A percentile compares a stretch with the other conserved stretches of the same genome.
Evolutionary conservation across 164 flowering plant species (phyloP).

Genomic region (Taxillus chinensis): DNA sequence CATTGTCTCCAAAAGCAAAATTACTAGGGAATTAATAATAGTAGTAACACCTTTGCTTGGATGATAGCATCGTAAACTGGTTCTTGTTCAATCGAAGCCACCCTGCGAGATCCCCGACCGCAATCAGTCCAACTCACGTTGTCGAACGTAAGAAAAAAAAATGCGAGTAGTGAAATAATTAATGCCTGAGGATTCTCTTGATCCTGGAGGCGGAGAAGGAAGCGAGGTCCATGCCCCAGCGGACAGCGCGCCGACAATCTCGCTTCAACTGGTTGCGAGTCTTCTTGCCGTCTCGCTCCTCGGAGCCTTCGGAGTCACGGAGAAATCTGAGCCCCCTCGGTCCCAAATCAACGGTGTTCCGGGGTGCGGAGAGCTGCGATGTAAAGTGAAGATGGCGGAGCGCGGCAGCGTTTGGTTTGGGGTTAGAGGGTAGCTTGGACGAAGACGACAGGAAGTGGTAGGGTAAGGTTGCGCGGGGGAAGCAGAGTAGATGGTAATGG

Average conservation of each 20-base stretch:
- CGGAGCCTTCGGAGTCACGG: slow-evolving; percentile 24
- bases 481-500: slow-evolving; percentile 18
- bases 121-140: background rate
- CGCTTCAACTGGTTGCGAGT: slow-evolving; percentile 82
- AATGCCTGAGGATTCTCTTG: slow-evolving; percentile 62
- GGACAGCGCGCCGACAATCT: slow-evolving; percentile 69
- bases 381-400: slow-evolving; percentile 8
- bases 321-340: slow-evolving; percentile 28
- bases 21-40: background rate
- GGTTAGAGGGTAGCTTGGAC: slow-evolving; percentile 4
- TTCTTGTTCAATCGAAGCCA: slow-evolving; percentile 51
- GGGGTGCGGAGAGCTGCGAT: slow-evolving; percentile 12
- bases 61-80: slow-evolving; percentile 60
- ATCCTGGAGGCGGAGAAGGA: slow-evolving; percentile 61
- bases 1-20: background rate
- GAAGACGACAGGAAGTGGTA: background rate
- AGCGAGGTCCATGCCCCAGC: slow-evolving; percentile 88
- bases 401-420: slow-evolving; percentile 3
- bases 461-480: slow-evolving; percentile 8
- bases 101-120: slow-evolving; percentile 27
- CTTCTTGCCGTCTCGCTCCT: slow-evolving; percentile 21
- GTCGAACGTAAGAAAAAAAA: background rate
- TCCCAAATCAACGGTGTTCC: slow-evolving; percentile 20
- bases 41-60: slow-evolving; percentile 57
- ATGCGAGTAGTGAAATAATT: background rate